These are phyloP conservation scores for Tulasnella calospora DNA, from an alignment of 768 basidiomycete genomes.

Conservation along the genomic window DNA sequence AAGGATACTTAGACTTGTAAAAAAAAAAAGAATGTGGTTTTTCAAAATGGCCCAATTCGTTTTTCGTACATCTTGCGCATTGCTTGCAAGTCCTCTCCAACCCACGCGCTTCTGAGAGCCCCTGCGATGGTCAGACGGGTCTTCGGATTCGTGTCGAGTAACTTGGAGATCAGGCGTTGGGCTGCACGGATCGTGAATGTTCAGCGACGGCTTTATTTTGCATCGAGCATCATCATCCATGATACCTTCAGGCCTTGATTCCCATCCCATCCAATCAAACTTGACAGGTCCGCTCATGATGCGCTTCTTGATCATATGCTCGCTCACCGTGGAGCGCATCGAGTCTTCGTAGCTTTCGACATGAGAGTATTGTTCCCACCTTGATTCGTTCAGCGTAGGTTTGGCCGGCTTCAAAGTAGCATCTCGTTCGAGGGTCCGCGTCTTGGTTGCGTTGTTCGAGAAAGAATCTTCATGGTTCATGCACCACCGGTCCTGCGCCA, in stretches of 20 bases:
- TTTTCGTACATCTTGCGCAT: conserved; percentile 58
- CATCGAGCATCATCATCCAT: background rate
- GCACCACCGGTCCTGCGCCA: background rate
- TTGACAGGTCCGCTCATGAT: conserved; percentile 60
- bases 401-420: conserved; percentile 22
- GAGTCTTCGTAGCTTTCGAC: conserved; percentile 37
- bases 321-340: conserved; percentile 46
- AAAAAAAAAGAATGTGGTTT: background rate
- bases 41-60: background rate
- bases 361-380: conserved; percentile 30
- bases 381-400: conserved; percentile 23
- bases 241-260: conserved; percentile 42
- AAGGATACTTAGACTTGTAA: background rate
- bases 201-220: conserved; percentile 26
- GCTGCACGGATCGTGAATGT: conserved; percentile 42
- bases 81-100: conserved; percentile 54
- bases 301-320: conserved; percentile 59
- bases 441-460: background rate
- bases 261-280: conserved; percentile 56
- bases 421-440: background rate
- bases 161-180: conserved; percentile 50
- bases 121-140: conserved; percentile 58
- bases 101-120: conserved; percentile 65
- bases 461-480: background rate
- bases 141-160: conserved; percentile 55